Conservation (phyloP, 78 protist species). For the Dictyostelium purpureum region DNA sequence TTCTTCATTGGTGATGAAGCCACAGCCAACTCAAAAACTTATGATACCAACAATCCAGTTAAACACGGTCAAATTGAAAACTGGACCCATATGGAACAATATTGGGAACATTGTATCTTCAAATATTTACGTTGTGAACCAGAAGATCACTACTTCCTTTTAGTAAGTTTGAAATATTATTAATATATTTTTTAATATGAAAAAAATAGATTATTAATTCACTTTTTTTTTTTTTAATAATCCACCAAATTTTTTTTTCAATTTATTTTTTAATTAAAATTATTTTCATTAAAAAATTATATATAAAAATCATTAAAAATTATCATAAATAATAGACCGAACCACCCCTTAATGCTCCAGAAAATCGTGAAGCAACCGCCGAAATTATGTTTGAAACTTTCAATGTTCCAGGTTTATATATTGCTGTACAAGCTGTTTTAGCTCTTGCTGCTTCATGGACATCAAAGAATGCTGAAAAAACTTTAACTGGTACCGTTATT, state of each 20-base stretch:
- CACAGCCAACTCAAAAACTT: slow-evolving; percentile 77
- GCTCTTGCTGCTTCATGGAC: slow-evolving; percentile 98
- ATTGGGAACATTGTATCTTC: slow-evolving; percentile 98
- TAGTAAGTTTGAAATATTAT: slow-evolving; percentile 63
- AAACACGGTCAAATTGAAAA: slow-evolving; percentile 96
- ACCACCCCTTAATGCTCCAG: slow-evolving; percentile 99
- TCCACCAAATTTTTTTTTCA: neutral
- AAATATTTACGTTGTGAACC: slow-evolving; percentile 98
- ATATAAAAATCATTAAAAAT: neutral
- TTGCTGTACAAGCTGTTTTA: slow-evolving; percentile 99
- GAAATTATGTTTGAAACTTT: slow-evolving; percentile 99
- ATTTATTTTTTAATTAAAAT: neutral
- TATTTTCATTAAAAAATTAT: neutral
- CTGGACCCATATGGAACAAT: slow-evolving; percentile 99
- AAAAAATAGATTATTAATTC: neutral
- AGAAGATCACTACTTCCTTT: slow-evolving; percentile 97
- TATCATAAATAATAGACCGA: slow-evolving; percentile 91
- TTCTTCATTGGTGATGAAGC: slow-evolving; percentile 98
- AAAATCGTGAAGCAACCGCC: slow-evolving; percentile 99
- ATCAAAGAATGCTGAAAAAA: slow-evolving; percentile 66
- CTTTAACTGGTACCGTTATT: slow-evolving; percentile 98
- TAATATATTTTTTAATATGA: neutral
- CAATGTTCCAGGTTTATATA: slow-evolving; percentile 98
- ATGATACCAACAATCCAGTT: slow-evolving; percentile 91
- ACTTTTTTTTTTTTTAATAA: too few species aligned